Conservation (phyloP, 2,329 filamentous ascomycete genomes). For the Dactylonectria estremocensis region DNA sequence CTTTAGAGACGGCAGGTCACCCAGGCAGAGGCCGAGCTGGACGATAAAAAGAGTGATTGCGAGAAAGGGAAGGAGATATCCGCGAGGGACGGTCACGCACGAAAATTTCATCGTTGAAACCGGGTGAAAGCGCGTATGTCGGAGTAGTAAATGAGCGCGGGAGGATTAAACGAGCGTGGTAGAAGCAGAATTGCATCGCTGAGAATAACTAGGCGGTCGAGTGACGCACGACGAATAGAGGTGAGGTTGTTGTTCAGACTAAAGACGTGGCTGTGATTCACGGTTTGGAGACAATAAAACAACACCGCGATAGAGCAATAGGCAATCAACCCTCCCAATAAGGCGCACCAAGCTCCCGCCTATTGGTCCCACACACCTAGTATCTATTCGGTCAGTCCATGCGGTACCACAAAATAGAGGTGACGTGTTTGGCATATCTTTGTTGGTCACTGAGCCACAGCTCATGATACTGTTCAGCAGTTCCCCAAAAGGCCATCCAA, state of each 20-base stretch:
- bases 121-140: not conserved
- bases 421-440: no score
- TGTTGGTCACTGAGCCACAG: not conserved
- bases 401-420: no score
- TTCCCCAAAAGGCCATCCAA: not conserved
- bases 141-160: not conserved
- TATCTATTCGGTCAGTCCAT: no score
- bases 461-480: not conserved
- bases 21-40: slow-evolving; percentile 45
- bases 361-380: not conserved
- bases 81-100: slow-evolving; percentile 31
- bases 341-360: not conserved
- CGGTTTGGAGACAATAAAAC: no score
- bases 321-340: not conserved
- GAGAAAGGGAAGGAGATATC: slow-evolving; percentile 42
- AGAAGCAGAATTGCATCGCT: no score
- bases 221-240: no score
- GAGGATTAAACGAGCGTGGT: no score
- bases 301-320: not conserved
- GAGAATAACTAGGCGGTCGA: no score
- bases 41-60: slow-evolving; percentile 42
- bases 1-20: slow-evolving; percentile 41
- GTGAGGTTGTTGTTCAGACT: no score
- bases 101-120: slow-evolving; percentile 27
- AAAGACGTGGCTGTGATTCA: no score